Base-by-base conservation (phyloP, 2,329 filamentous ascomycete genomes). In the Elsinoe arachidis region DNA sequence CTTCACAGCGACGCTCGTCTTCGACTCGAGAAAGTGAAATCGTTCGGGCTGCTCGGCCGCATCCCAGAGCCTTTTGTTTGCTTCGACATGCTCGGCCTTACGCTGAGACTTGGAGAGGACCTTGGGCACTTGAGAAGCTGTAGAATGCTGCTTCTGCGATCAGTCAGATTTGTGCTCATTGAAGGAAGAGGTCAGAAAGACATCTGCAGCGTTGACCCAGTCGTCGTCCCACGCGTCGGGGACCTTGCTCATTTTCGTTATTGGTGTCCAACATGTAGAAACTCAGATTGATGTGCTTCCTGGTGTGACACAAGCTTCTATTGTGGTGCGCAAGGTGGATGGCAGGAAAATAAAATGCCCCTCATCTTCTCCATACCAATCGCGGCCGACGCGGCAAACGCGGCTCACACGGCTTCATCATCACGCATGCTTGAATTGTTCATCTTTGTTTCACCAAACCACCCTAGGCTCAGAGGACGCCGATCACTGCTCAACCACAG, bases 141-240 rank as follows among this genome's bases (percentile, higher is more conserved):
- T 4, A 68, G 67, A 56, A 21, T 71, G 63, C 55, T 73, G 73
- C 61, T 72, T 70, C 64, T 73, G 61, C 38, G 63, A 62, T 62
- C 67, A 44, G 64, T 70, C 56, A 70, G 65, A 38, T 39, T 58
- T 30, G 26, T 30, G 26, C 4, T 30, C 26, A 9, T 30, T 30
- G 26, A 2, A 30, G 26, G 26, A 30, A 30, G 26, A 30, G 26
- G 2, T 30, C 26, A 9, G 38, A 41, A 35, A 58, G 75, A 84
- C 82, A 74, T 95, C 90, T 58, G 87, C 89, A 68, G 87, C 80
- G 5, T 76, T 74, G 69, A 92, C 88, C 90, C 91, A 97, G 67
- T 96, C 88, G 65, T 95, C 85, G 62, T 92, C 90, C 92, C 92
- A 96, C 17, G 90, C 91, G 70, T 90, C 83, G 37, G 87, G 85